Evolutionary conservation across 805 yeast genomes (phyloP).

Genomic region (Kurtzmaniella fragi): DNA sequence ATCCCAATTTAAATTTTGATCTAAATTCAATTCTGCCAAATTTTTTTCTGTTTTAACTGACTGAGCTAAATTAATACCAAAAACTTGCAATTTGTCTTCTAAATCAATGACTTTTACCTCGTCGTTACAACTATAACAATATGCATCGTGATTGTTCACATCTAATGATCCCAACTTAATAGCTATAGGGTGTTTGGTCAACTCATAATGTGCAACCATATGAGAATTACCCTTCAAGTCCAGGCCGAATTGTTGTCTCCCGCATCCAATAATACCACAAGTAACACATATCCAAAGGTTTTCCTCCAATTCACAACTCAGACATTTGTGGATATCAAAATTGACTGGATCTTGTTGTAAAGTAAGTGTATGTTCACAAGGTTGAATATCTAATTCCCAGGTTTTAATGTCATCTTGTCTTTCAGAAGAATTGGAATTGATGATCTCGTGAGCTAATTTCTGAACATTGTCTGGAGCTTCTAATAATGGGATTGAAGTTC

Average conservation of each 20-base stretch:
- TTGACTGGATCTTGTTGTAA: slow-evolving; percentile 34
- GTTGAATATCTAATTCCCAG: slow-evolving; percentile 84
- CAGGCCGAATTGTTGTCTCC: slow-evolving; percentile 91
- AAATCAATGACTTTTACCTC: slow-evolving; percentile 74
- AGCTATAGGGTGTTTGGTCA: slow-evolving; percentile 68
- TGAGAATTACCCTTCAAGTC: slow-evolving; percentile 86
- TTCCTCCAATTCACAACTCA: slow-evolving; percentile 57
- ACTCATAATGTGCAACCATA: slow-evolving; percentile 68
- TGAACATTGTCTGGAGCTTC: slow-evolving; percentile 17
- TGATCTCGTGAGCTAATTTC: slow-evolving; percentile 38
- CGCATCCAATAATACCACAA: slow-evolving; percentile 94
- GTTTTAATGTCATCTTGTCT: slow-evolving; percentile 69
- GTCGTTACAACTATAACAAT: slow-evolving; percentile 85
- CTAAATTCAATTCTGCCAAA: slow-evolving; percentile 83
- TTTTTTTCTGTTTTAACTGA: slow-evolving; percentile 79
- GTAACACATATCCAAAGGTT: slow-evolving; percentile 90
- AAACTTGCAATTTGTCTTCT: slow-evolving; percentile 43
- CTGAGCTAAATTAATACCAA: slow-evolving; percentile 58
- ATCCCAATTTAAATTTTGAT: slow-evolving; percentile 91
- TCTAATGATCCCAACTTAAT: slow-evolving; percentile 87
- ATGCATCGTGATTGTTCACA: slow-evolving; percentile 60
- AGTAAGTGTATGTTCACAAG: slow-evolving; percentile 73
- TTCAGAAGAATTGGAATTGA: slow-evolving; percentile 54
- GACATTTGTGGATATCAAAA: slow-evolving; percentile 42
- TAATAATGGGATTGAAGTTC: slow-evolving; percentile 15